phyloP scores from a whole-genome alignment of 2,329 filamentous ascomycete genomes.

The Coleophoma cylindrospora region DNA sequence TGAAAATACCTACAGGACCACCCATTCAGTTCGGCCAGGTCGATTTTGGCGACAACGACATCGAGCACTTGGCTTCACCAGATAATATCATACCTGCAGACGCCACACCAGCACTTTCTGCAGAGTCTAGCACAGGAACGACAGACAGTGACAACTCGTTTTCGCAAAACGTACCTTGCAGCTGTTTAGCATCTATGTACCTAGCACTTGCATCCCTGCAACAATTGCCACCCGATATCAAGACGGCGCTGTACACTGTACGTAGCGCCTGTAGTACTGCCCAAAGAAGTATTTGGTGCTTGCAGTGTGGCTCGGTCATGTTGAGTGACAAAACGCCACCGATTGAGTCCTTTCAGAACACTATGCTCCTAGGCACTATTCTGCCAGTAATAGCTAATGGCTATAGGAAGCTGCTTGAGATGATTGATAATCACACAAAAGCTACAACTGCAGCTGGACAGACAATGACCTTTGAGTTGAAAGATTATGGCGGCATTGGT shows the following conservation, averaged over 20 bases:
- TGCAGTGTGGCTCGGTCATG: slow-evolving; percentile 38
- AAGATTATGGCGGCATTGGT: slow-evolving; percentile 23
- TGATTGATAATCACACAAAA: slow-evolving; percentile 47
- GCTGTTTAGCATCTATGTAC: slow-evolving; percentile 25
- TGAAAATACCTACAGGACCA: slow-evolving; percentile 7
- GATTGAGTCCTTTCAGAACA: slow-evolving; percentile 49
- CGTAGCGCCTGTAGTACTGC: slow-evolving; percentile 20
- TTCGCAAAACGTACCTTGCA: slow-evolving; percentile 11
- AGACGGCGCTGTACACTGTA: slow-evolving; percentile 17
- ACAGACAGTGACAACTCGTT: background rate
- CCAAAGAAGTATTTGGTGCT: slow-evolving; percentile 47
- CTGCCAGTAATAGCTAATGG: slow-evolving; percentile 53
- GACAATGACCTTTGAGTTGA: slow-evolving; percentile 22
- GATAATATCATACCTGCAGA: background rate
- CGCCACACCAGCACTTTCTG: background rate
- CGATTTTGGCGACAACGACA: slow-evolving; percentile 13
- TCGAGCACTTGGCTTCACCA: background rate
- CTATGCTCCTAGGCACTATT: slow-evolving; percentile 53
- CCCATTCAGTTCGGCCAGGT: slow-evolving; percentile 7
- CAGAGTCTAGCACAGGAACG: background rate
- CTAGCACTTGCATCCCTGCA: slow-evolving; percentile 22
- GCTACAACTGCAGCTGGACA: slow-evolving; percentile 36
- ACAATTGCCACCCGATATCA: slow-evolving; percentile 20
- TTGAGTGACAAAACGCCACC: slow-evolving; percentile 32
- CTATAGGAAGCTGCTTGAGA: slow-evolving; percentile 48